Evolutionary conservation across 257 asterid genomes (phyloP).

Genomic region (Rehmannia glutinosa): DNA sequence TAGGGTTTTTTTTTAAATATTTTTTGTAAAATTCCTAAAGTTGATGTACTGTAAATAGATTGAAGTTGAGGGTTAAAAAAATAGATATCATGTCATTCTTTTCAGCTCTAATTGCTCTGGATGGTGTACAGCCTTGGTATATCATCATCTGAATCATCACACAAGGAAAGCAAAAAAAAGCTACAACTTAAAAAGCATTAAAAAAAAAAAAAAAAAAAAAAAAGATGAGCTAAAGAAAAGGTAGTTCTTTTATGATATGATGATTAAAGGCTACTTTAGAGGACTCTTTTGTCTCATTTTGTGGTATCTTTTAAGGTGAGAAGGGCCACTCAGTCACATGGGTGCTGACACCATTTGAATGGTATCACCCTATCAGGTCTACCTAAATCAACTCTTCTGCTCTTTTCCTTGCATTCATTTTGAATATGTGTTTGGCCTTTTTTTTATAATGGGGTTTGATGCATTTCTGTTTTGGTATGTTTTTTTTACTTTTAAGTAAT

Average conservation of each 20-base stretch:
- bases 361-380: background rate
- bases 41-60: background rate
- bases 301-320: conserved; percentile 16
- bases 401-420: background rate
- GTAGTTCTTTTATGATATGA: background rate
- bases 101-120: background rate
- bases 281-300: conserved; percentile 29
- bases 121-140: background rate
- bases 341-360: conserved; percentile 24
- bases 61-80: background rate
- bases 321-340: conserved; percentile 38
- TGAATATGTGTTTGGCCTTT: conserved; percentile 14
- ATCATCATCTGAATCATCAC: background rate
- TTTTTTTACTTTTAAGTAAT: conserved; percentile 8
- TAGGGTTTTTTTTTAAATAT: too few relatives aligned
- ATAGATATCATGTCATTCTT: background rate
- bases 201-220: background rate
- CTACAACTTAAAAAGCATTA: too few relatives aligned
- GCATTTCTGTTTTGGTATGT: background rate
- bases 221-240: background rate
- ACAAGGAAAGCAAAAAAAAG: background rate
- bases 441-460: background rate
- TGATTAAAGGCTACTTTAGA: conserved; percentile 25
- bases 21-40: too few relatives aligned
- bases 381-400: background rate